A percentile compares a stretch with the other conserved stretches of the same genome.
phyloP scores from a whole-genome alignment of 192 early-diverging fungal genomes.

The Coemansia sp. region DNA sequence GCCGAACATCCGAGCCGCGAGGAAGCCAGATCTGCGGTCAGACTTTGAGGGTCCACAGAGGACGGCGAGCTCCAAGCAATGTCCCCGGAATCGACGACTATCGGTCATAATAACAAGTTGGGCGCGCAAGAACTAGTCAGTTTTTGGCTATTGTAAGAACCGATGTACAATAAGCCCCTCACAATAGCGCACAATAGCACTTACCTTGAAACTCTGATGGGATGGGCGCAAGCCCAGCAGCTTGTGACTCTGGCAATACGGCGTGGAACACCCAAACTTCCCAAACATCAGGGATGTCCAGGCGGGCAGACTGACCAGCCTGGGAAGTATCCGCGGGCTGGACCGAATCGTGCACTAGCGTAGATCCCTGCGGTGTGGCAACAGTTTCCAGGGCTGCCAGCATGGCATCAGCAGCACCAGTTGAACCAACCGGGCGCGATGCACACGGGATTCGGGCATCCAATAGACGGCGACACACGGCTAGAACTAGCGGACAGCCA shows the following conservation, averaged over 20 bases:
- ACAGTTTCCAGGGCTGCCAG: neutral
- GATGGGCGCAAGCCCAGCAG: conserved; percentile 7
- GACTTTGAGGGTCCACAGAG: neutral
- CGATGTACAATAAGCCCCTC: neutral
- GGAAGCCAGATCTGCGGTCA: neutral
- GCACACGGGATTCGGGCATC: conserved; percentile 42
- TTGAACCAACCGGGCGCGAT: conserved; percentile 25
- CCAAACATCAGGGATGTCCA: conserved; percentile 23
- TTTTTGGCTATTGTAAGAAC: neutral
- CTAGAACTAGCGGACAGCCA: conserved; percentile 15
- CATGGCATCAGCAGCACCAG: conserved; percentile 3
- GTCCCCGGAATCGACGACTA: conserved; percentile 30
- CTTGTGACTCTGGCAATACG: conserved; percentile 7
- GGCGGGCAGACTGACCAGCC: neutral
- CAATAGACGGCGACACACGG: conserved; percentile 31
- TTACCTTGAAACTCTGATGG: conserved; percentile 34
- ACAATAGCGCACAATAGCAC: neutral
- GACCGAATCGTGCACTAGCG: neutral
- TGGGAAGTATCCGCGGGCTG: neutral
- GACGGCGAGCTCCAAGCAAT: conserved; percentile 20
- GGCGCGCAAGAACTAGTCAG: neutral
- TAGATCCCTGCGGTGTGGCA: neutral
- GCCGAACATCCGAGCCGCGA: neutral
- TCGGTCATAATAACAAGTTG: neutral
- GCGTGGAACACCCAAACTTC: conserved; percentile 43